Percentiles rank a stretch among this genome's conserved stretches.
These are phyloP conservation scores for Xerocomus amazonicus DNA, from an alignment of 1,284 basidiomycete genomes.

Conservation along the genomic window DNA sequence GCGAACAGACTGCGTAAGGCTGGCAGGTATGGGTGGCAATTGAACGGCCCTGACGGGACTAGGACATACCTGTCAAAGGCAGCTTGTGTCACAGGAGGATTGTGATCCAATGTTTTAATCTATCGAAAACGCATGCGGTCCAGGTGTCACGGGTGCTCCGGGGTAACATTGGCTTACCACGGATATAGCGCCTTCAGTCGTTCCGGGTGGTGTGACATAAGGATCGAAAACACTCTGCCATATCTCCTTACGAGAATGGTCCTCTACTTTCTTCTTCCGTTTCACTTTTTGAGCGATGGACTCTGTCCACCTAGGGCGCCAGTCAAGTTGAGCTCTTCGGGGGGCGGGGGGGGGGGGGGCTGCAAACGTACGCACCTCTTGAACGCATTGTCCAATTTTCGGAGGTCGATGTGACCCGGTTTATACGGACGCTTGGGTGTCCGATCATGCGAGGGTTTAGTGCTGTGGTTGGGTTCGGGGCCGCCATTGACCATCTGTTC, in stretches of 20 bases:
- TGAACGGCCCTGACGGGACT: not conserved
- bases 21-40: slow-evolving; percentile 28
- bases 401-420: slow-evolving; percentile 68
- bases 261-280: slow-evolving; percentile 72
- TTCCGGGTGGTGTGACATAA: slow-evolving; percentile 22
- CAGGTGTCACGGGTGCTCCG: not conserved
- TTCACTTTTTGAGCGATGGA: slow-evolving; percentile 80
- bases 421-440: slow-evolving; percentile 46
- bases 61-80: slow-evolving; percentile 63
- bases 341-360: slow-evolving; percentile 7
- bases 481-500: slow-evolving; percentile 45
- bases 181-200: slow-evolving; percentile 19
- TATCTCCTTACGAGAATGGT: slow-evolving; percentile 65
- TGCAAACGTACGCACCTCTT: slow-evolving; percentile 50
- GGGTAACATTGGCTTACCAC: slow-evolving; percentile 19
- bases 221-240: slow-evolving; percentile 78
- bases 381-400: slow-evolving; percentile 76
- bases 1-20: slow-evolving; percentile 63
- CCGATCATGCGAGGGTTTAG: slow-evolving; percentile 35
- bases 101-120: slow-evolving; percentile 76
- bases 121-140: slow-evolving; percentile 24
- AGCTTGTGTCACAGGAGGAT: slow-evolving; percentile 65
- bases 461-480: slow-evolving; percentile 31
- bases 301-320: slow-evolving; percentile 66
- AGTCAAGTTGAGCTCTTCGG: slow-evolving; percentile 3